Evolutionary conservation across 2,329 filamentous ascomycete species (phyloP), one percentile per base, ranked within the genome.

Genomic region (Fusarium illudens): DNA sequence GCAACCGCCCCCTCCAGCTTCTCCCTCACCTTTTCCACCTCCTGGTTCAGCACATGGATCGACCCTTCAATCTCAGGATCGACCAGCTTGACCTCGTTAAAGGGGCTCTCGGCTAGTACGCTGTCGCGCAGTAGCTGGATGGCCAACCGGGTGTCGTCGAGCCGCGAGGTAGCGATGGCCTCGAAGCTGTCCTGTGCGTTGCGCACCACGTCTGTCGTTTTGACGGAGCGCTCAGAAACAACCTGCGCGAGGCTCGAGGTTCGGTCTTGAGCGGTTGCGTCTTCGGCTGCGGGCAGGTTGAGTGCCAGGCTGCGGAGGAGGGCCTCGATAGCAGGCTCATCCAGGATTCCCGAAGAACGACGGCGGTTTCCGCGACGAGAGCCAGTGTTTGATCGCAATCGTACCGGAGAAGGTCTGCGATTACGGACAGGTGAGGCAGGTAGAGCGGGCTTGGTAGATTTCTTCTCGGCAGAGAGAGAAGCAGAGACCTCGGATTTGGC

Each of bases 111-210:
- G 0, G 84, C 84, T 2, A 88, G 75, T 1, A 88, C 75, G 37
- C 82, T 86, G 60, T 86, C 85, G 6, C 80, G 77, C 15, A 88
- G 73, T 9, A 85, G 70, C 64, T 84, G 82, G 1, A 87, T 71
- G 0, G 85, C 86, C 4, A 79, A 73, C 17, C 80, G 79, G 0
- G 81, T 79, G 61, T 89, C 86, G 0, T 80, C 75, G 0, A 89
- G 70, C 10, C 84, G 80, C 1, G 77, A 73, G 1, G 77, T 76
- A 0, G 81, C 77, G 0, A 75, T 76, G 1, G 66, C 68, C 70
- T 89, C 87, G n/a, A 86, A 84, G 0, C 81, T 80, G 13, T 82
- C 80, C 66, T 89, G 86, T 0, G 83, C 77, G 63, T 79, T 82
- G 5, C 72, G 75, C 2, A 79, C 78, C 6, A 87, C 80, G 17